These are phyloP conservation scores for Coemansia sp. DNA, from an alignment of 192 early-diverging fungal species.

Conservation along the genomic window DNA sequence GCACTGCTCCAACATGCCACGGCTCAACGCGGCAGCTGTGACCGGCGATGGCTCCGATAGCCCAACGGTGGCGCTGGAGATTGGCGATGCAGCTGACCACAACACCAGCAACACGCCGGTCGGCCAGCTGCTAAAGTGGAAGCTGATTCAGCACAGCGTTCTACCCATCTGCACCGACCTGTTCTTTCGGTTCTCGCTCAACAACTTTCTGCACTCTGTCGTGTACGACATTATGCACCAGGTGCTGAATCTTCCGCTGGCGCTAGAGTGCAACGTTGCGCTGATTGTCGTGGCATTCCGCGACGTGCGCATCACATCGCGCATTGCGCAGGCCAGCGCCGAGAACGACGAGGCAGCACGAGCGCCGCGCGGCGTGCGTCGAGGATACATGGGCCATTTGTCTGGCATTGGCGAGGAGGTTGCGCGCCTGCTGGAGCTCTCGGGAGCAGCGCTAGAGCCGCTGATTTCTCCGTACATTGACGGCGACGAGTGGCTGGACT, in stretches of 20 bases:
- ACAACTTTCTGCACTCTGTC: slow-evolving; percentile 98
- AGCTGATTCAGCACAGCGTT: slow-evolving; percentile 64
- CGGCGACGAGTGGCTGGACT: slow-evolving; percentile 53
- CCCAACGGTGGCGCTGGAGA: slow-evolving; percentile 20
- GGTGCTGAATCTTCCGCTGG: slow-evolving; percentile 90
- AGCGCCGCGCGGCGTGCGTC: slow-evolving; percentile 81
- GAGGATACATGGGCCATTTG: slow-evolving; percentile 98
- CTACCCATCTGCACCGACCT: slow-evolving; percentile 70
- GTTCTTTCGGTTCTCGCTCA: slow-evolving; percentile 94
- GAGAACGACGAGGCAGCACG: slow-evolving; percentile 77
- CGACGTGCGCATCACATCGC: slow-evolving; percentile 80
- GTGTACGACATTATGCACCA: slow-evolving; percentile 99
- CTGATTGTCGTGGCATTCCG: slow-evolving; percentile 71
- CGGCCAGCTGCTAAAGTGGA: slow-evolving; percentile 71
- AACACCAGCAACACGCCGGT: slow-evolving; percentile 49
- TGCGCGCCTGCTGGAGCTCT: slow-evolving; percentile 81
- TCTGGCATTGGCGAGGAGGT: slow-evolving; percentile 97
- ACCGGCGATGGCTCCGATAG: slow-evolving; percentile 11
- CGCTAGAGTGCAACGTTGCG: slow-evolving; percentile 56
- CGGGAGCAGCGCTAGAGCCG: slow-evolving; percentile 40
- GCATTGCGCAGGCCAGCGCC: slow-evolving; percentile 81
- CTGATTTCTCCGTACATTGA: slow-evolving; percentile 47
- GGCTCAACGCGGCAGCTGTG: slow-evolving; percentile 52
- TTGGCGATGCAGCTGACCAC: slow-evolving; percentile 16
- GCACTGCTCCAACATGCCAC: slow-evolving; percentile 86